These are phyloP conservation scores for Mimosa bimucronata DNA, from an alignment of 306 rosid species.

Conservation along the genomic window DNA sequence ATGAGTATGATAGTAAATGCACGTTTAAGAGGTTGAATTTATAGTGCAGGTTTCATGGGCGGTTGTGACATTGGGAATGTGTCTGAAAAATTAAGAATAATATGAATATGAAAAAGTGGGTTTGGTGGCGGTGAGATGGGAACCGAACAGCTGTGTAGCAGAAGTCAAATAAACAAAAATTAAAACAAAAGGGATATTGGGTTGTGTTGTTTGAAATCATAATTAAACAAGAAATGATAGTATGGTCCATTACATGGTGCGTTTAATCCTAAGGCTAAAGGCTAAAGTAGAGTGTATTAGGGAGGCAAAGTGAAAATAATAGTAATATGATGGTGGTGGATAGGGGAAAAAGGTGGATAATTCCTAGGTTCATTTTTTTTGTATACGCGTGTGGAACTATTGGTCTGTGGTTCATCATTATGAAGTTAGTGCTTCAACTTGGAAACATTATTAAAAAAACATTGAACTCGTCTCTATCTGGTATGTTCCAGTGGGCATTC, in stretches of 20 bases:
- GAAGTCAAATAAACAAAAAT: slow-evolving; percentile 7
- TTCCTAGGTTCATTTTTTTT: slow-evolving; percentile 43
- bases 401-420: slow-evolving; percentile 3
- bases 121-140: slow-evolving; percentile 40
- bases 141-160: slow-evolving; percentile 44
- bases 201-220: background rate
- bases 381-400: slow-evolving; percentile 6
- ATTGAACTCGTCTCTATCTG: background rate
- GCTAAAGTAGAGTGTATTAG: background rate
- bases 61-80: slow-evolving; percentile 23
- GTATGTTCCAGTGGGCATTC: background rate
- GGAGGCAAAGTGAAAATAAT: background rate
- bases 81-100: slow-evolving; percentile 22
- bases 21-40: slow-evolving; percentile 23
- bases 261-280: background rate
- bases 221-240: background rate
- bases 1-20: background rate
- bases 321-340: background rate
- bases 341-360: slow-evolving; percentile 13
- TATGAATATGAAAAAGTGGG: slow-evolving; percentile 1
- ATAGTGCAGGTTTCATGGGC: background rate
- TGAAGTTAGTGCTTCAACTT: slow-evolving; percentile 34
- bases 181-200: background rate
- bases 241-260: slow-evolving; percentile 44
- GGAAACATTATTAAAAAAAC: background rate